A percentile compares a stretch with the other conserved stretches of the same genome.
These are phyloP conservation scores for Leccinum variicolor DNA, from an alignment of 768 basidiomycete genomes.

Conservation along the genomic window DNA sequence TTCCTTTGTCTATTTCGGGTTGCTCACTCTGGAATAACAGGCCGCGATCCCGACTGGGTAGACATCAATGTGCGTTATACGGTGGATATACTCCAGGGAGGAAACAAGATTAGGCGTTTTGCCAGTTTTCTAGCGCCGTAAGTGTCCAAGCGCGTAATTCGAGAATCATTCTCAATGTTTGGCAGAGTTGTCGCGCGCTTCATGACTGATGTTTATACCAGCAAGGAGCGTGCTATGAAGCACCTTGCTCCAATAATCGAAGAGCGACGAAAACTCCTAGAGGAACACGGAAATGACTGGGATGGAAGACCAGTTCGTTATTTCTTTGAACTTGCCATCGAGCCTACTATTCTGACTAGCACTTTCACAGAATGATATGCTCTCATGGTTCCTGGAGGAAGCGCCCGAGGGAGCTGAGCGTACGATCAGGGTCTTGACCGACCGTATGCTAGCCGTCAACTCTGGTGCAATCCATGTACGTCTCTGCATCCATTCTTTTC, in stretches of 20 bases:
- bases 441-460: neutral
- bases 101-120: neutral
- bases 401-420: neutral
- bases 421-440: neutral
- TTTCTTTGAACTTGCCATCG: neutral
- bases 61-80: neutral
- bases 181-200: neutral
- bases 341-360: neutral
- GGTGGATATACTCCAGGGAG: neutral
- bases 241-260: conserved; percentile 3
- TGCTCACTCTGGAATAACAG: neutral
- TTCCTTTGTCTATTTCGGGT: neutral
- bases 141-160: neutral
- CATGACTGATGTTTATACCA: neutral
- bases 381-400: neutral
- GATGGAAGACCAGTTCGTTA: neutral
- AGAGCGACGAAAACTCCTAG: neutral
- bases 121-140: neutral
- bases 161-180: too few species aligned
- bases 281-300: neutral
- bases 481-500: neutral
- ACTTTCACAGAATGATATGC: neutral
- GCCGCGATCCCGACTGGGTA: conserved; percentile 1
- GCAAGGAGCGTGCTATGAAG: neutral
- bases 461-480: conserved; percentile 14